phyloP scores from a whole-genome alignment of 805 yeast species.

The Wickerhamomyces pijperi region DNA sequence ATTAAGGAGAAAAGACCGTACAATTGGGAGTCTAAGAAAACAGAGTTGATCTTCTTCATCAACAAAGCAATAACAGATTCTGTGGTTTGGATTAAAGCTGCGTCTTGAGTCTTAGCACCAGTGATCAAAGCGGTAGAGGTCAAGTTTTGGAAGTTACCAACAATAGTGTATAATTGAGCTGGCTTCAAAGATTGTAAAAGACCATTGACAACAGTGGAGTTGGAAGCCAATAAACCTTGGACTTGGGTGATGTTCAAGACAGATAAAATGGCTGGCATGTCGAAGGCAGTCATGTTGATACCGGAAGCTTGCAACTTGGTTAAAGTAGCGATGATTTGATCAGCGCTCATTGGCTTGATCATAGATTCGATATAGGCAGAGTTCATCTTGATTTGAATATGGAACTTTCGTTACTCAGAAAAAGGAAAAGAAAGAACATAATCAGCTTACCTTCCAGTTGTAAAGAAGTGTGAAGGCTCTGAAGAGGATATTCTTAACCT shows the following conservation, averaged over 20 bases:
- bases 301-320: constrained; percentile 9
- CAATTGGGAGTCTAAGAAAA: constrained; percentile 15
- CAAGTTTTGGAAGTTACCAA: constrained; percentile 12
- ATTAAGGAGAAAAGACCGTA: constrained; percentile 9
- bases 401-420: no score
- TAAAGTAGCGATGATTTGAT: constrained; percentile 14
- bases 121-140: constrained; percentile 12
- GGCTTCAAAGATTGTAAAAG: constrained; percentile 12
- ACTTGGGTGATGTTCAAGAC: constrained; percentile 15
- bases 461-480: no score
- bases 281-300: constrained; percentile 58
- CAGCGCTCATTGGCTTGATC: constrained; percentile 15
- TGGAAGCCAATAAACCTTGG: constrained; percentile 13
- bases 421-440: no score
- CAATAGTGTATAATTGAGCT: constrained; percentile 10
- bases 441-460: no score
- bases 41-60: constrained; percentile 8
- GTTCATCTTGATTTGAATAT: constrained; percentile 9
- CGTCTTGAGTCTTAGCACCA: constrained; percentile 7
- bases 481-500: no score
- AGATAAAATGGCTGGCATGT: constrained; percentile 44
- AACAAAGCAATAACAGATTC: constrained; percentile 11
- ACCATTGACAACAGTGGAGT: constrained; percentile 11
- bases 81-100: constrained; percentile 5
- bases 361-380: constrained; percentile 10